Conservation (phyloP, 2,329 filamentous ascomycete species). For the Chlorencoelia australis region DNA sequence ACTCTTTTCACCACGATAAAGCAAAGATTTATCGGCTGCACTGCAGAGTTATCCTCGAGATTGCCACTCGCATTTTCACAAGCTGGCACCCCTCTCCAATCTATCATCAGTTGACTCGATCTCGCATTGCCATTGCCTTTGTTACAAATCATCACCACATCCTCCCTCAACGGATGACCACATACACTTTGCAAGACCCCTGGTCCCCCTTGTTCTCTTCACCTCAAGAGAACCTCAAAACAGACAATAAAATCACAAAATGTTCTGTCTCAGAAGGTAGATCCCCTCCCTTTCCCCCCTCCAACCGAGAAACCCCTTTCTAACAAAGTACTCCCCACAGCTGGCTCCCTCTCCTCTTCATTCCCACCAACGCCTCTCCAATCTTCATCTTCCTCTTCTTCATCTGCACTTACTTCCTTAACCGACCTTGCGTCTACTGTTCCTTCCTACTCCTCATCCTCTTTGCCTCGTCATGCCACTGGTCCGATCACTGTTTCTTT, state of each 20-base stretch:
- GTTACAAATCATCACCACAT: neutral
- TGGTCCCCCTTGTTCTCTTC: neutral
- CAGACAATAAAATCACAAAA: slow-evolving; percentile 23
- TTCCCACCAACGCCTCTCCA: slow-evolving; percentile 75
- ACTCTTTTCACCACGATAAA: too few relatives aligned
- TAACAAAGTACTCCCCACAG: slow-evolving; percentile 33
- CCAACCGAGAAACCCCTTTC: slow-evolving; percentile 3
- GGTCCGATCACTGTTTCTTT: slow-evolving; percentile 85
- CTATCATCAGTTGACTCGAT: too few relatives aligned
- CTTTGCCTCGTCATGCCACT: slow-evolving; percentile 83
- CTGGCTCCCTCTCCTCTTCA: slow-evolving; percentile 81
- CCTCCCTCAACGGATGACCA: slow-evolving; percentile 13
- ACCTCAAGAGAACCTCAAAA: too few relatives aligned
- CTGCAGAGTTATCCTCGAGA: too few relatives aligned
- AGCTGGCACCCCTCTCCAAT: too few relatives aligned
- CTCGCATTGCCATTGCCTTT: too few relatives aligned
- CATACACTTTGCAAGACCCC: slow-evolving; percentile 12
- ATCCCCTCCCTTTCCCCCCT: slow-evolving; percentile 4
- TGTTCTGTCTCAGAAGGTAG: slow-evolving; percentile 56
- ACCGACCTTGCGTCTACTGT: slow-evolving; percentile 96
- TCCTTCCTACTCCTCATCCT: slow-evolving; percentile 91
- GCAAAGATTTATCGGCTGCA: too few relatives aligned
- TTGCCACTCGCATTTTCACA: too few relatives aligned
- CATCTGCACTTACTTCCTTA: slow-evolving; percentile 88
- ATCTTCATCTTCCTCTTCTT: slow-evolving; percentile 84